Evolutionary conservation across 371 early-diverging fungal genomes (phyloP), one percentile per base, ranked within the genome.

Genomic region (Mycotypha africana): DNA sequence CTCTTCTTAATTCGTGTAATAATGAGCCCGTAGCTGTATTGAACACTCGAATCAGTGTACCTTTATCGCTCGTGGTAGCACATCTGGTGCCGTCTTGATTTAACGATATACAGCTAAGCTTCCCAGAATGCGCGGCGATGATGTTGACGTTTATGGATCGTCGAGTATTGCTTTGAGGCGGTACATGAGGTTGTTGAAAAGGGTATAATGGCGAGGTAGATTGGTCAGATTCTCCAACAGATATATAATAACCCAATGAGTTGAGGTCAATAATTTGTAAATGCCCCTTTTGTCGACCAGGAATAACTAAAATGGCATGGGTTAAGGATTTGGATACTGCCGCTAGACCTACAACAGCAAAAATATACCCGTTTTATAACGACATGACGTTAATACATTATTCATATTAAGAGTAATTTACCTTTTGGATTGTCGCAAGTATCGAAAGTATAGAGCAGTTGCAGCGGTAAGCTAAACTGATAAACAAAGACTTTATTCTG

Each of bases 11-110:
- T 58, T 96, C 95, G 44, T 91, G 74, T 40, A 89, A 53, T n/a
- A 86, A 69, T 23, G 81, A 70, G 22, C 89, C 86, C 8, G 89
- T 79, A 25, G 76, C 49, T 0, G 89, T 80, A 60, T 91, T 86
- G 53, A 89, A 96, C 5, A 96, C 88, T 19, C 97, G 78, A 23
- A 96, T 87, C 26, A 96, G 63, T 2, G 97, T 96, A 10, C 95
- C 97, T 53, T 89, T 89, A 32, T 88, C 88, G 34, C 88, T 88
- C 20, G 92, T 86, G 21, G 85, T 84, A 26, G 91, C 92, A 36
- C 89, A 80, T 64, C 79, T 81, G 20, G 82, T 69, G 20, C 92
- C 92, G 30, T 88, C 87, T 11, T 67, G 52, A 47, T 85, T 89
- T 25, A 94, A 65, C 1, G 93, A 83, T 14, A 96, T 48, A 34